These are phyloP conservation scores for Dactylellina parvicollis DNA, from an alignment of 2,329 filamentous ascomycete genomes.

Conservation along the genomic window DNA sequence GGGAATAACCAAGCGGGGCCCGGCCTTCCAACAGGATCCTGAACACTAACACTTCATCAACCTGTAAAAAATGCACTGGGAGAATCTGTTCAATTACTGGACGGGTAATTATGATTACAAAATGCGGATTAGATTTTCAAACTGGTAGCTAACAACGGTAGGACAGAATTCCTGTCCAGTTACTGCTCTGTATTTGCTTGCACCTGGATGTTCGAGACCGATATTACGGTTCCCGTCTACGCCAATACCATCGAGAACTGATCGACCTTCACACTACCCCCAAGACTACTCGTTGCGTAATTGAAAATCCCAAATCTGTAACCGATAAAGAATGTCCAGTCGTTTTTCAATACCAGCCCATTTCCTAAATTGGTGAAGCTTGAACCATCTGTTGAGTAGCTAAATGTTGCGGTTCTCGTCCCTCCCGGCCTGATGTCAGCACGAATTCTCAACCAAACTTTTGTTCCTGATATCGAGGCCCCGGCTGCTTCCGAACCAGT, in stretches of 20 bases:
- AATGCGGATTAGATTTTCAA: not conserved
- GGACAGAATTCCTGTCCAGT: too few species aligned
- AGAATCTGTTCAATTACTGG: too few species aligned
- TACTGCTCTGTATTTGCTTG: too few species aligned
- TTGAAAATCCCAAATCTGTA: conserved; percentile 62
- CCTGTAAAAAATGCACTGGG: too few species aligned
- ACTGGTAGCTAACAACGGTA: not conserved
- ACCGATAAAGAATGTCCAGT: conserved; percentile 61
- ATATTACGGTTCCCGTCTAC: not conserved
- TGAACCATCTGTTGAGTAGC: conserved; percentile 61
- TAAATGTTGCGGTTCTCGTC: conserved; percentile 59
- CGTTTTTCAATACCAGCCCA: conserved; percentile 60
- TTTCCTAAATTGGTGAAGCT: conserved; percentile 59
- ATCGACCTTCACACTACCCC: conserved; percentile 59
- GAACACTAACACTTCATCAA: too few species aligned
- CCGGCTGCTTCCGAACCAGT: conserved; percentile 57
- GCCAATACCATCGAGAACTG: conserved; percentile 52
- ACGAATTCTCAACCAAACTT: conserved; percentile 60
- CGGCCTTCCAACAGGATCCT: too few species aligned
- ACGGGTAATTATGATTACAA: too few species aligned
- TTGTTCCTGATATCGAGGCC: conserved; percentile 53
- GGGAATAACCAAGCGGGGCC: too few species aligned
- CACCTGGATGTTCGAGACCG: too few species aligned
- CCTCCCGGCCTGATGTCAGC: conserved; percentile 61
- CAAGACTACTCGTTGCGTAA: conserved; percentile 60